Evolutionary conservation across 208 protist genomes (phyloP).

Genomic region (Blastocrithidia nonstop): DNA sequence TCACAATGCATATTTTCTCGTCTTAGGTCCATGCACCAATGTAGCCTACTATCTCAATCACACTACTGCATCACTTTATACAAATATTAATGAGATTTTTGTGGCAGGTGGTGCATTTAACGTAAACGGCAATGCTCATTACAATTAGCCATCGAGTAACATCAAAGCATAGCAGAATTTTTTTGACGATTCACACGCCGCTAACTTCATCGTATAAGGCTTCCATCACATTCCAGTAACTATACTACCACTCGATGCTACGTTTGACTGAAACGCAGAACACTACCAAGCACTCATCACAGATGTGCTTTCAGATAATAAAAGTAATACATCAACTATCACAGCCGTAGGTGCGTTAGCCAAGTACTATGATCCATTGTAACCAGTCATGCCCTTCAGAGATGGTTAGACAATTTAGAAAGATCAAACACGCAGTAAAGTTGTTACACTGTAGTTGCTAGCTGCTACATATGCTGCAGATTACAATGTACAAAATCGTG

Average conservation of each 20-base stretch:
- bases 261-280: constrained; percentile 12
- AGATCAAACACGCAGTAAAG: too few relatives aligned
- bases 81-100: constrained; percentile 14
- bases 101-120: constrained; percentile 41
- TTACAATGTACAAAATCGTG: constrained; percentile 9
- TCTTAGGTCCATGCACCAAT: constrained; percentile 48
- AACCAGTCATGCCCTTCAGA: too few relatives aligned
- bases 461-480: constrained; percentile 19
- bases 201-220: constrained; percentile 25
- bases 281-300: constrained; percentile 20
- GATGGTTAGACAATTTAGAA: too few relatives aligned
- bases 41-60: constrained; percentile 33
- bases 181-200: constrained; percentile 45
- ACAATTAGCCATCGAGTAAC: constrained; percentile 23
- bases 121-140: constrained; percentile 14
- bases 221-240: constrained; percentile 26
- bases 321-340: too few relatives aligned
- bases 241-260: constrained; percentile 29
- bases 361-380: too few relatives aligned
- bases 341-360: too few relatives aligned
- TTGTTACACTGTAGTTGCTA: constrained; percentile 3
- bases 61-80: constrained; percentile 7
- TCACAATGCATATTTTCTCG: constrained; percentile 23
- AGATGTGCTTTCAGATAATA: too few relatives aligned
- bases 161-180: constrained; percentile 38